Percentiles rank a stretch among this genome's conserved stretches.
Conservation (phyloP, 768 basidiomycete genomes). For the Leucosporidium scottii region DNA sequence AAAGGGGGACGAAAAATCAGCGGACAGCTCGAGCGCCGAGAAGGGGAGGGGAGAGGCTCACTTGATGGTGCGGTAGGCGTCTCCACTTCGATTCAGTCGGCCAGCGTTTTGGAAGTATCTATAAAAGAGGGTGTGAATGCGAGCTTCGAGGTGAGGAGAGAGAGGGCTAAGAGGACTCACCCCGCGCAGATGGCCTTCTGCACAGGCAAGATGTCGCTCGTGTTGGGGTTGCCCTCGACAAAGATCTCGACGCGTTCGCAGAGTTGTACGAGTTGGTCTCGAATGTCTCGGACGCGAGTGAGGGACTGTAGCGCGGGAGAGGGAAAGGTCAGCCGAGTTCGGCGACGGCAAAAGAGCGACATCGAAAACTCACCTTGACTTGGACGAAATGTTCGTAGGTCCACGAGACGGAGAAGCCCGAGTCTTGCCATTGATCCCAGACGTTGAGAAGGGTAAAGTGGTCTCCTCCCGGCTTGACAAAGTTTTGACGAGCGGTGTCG, state of each 20-base stretch:
- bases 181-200: conserved; percentile 92
- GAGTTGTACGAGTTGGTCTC: conserved; percentile 79
- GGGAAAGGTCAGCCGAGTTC: conserved; percentile 29
- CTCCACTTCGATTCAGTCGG: conserved; percentile 87
- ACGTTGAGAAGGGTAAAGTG: conserved; percentile 97
- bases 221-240: conserved; percentile 76
- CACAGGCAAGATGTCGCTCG: conserved; percentile 82
- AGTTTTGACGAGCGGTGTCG: conserved; percentile 95
- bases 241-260: conserved; percentile 97
- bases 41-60: conserved; percentile 4
- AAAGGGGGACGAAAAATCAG: not conserved
- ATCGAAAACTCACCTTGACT: conserved; percentile 17
- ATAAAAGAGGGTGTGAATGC: not conserved
- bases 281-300: conserved; percentile 87
- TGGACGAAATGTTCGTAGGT: conserved; percentile 68
- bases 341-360: not conserved
- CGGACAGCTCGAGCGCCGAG: not conserved
- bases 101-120: conserved; percentile 51
- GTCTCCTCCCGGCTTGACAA: conserved; percentile 89
- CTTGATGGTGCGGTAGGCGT: conserved; percentile 88
- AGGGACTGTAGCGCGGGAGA: conserved; percentile 58
- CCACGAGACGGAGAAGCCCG: conserved; percentile 89
- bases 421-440: conserved; percentile 98
- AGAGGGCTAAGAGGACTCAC: not conserved
- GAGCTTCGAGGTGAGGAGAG: not conserved